Conservation (phyloP, 305 asterid species). For the Striga hermonthica region DNA sequence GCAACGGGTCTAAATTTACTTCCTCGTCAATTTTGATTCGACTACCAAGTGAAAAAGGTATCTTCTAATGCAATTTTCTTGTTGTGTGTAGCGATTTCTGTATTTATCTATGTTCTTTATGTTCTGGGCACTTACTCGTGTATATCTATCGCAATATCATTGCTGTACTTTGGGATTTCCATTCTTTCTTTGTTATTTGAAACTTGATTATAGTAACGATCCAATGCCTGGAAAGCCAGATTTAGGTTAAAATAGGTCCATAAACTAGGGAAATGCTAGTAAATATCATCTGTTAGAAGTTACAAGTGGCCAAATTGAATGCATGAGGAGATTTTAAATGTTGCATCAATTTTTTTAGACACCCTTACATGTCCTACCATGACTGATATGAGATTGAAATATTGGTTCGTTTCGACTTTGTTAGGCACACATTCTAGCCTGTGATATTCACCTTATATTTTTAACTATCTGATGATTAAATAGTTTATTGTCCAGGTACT, state of each 20-base stretch:
- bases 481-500: constrained; percentile 29
- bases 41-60: constrained; percentile 35
- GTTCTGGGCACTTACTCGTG: not conserved
- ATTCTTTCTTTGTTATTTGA: not conserved
- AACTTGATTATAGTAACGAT: not conserved
- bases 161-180: not conserved
- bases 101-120: constrained; percentile 3
- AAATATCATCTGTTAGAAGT: too few relatives aligned
- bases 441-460: not conserved
- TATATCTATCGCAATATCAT: not conserved
- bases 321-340: not conserved
- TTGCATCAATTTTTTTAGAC: not conserved
- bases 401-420: too few relatives aligned
- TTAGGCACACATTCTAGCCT: too few relatives aligned
- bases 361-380: not conserved
- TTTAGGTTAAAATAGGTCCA: too few relatives aligned
- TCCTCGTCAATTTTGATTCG: constrained; percentile 25
- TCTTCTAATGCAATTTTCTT: constrained; percentile 27
- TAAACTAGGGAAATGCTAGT: too few relatives aligned
- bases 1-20: constrained; percentile 30
- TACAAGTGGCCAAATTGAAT: not conserved
- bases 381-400: not conserved
- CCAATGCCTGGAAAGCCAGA: not conserved
- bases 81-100: constrained; percentile 19
- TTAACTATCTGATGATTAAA: constrained; percentile 22